phyloP scores from a whole-genome alignment of 2,329 filamentous ascomycete species.

The Hypoxylon sp. region DNA sequence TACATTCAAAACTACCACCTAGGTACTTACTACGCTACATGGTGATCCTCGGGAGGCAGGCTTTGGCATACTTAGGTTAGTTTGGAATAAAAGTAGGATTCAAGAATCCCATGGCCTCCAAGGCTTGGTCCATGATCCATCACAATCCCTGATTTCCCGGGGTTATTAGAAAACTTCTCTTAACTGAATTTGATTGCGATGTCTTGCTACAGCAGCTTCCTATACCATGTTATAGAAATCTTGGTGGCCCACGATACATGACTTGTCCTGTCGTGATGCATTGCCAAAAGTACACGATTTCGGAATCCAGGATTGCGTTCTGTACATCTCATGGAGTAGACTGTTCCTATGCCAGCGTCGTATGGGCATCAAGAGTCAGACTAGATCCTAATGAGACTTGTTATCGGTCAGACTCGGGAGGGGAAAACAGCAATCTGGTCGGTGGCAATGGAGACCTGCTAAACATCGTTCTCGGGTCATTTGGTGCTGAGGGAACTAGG shows the following conservation, averaged over 20 bases:
- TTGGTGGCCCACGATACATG: too few relatives aligned
- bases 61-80: not conserved
- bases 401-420: not conserved
- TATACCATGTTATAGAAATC: not conserved
- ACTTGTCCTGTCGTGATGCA: too few relatives aligned
- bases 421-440: not conserved
- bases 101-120: not conserved
- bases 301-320: not conserved
- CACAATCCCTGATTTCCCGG: not conserved
- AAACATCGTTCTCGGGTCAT: too few relatives aligned
- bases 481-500: too few relatives aligned
- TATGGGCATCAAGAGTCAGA: too few relatives aligned
- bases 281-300: not conserved
- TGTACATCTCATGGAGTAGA: too few relatives aligned
- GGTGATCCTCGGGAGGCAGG: not conserved
- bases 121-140: not conserved
- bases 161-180: not conserved
- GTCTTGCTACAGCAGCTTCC: not conserved
- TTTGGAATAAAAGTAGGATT: not conserved
- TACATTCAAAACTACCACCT: not conserved
- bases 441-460: not conserved
- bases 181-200: not conserved
- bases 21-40: not conserved
- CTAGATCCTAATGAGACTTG: too few relatives aligned
- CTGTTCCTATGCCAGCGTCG: not conserved